A percentile compares a stretch with the other conserved stretches of the same genome.
Evolutionary conservation across 495 filamentous ascomycete genomes (phyloP).

Genomic region (Lophiotrema nucula): DNA sequence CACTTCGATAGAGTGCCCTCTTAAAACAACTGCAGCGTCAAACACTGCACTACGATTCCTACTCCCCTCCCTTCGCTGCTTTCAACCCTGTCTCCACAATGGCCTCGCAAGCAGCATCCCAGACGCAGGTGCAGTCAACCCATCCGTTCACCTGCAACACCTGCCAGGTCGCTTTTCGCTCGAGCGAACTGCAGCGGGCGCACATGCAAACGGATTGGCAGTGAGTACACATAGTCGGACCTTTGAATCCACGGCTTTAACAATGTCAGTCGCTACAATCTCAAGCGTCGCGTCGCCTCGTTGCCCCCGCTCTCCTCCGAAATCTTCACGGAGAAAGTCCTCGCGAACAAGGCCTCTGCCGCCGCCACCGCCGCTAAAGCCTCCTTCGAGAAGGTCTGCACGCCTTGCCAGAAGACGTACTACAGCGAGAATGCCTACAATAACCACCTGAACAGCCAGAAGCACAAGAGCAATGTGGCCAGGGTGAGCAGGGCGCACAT

Average conservation of each 20-base stretch:
- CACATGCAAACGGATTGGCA: slow-evolving; percentile 99
- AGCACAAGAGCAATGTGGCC: slow-evolving; percentile 72
- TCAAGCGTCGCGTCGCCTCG: slow-evolving; percentile 90
- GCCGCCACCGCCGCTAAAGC: slow-evolving; percentile 84
- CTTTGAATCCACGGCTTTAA: too few relatives aligned
- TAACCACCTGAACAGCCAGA: slow-evolving; percentile 89
- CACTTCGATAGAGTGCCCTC: too few relatives aligned
- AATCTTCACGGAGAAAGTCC: slow-evolving; percentile 91
- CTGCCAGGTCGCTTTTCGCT: slow-evolving; percentile 93
- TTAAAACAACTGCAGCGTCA: too few relatives aligned
- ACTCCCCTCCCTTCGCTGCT: not conserved
- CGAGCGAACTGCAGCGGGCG: slow-evolving; percentile 84
- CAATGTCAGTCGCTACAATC: slow-evolving; percentile 88
- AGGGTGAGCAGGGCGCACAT: slow-evolving; percentile 39
- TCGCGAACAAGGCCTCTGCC: slow-evolving; percentile 83
- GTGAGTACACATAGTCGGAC: too few relatives aligned
- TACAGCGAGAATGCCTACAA: slow-evolving; percentile 93
- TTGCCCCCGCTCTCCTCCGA: slow-evolving; percentile 91
- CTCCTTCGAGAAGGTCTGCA: slow-evolving; percentile 79
- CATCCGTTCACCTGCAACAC: slow-evolving; percentile 98
- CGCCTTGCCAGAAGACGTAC: slow-evolving; percentile 84
- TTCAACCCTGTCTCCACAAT: not conserved
- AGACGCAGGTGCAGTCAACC: slow-evolving; percentile 41
- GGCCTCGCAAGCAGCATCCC: slow-evolving; percentile 16
- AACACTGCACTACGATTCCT: not conserved